phyloP scores from a whole-genome alignment of 306 rosid genomes.

The Lupinus albus region DNA sequence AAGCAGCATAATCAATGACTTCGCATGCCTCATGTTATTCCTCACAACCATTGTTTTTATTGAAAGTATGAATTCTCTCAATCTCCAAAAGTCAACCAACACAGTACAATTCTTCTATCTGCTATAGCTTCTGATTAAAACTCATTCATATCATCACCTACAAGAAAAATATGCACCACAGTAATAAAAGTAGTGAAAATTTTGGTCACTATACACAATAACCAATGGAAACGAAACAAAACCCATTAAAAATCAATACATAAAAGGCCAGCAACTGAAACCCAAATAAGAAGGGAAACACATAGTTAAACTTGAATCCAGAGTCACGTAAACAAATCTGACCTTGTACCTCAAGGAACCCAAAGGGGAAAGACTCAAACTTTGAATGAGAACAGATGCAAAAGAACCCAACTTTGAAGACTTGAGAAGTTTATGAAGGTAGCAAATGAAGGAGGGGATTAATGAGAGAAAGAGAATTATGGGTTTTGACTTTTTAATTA shows the following conservation, averaged over 20 bases:
- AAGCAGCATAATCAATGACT: constrained; percentile 62
- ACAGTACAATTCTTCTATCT: constrained; percentile 30
- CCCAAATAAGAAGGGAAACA: constrained; percentile 1
- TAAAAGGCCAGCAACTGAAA: constrained; percentile 17
- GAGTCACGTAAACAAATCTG: constrained; percentile 55
- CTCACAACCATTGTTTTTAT: constrained; percentile 63
- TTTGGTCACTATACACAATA: constrained; percentile 28
- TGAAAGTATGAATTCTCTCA: constrained; percentile 29
- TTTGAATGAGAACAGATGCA: constrained; percentile 25
- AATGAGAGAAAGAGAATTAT: constrained; percentile 4
- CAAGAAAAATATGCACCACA: constrained; percentile 42
- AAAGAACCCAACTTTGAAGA: constrained; percentile 23
- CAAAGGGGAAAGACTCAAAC: constrained; percentile 33
- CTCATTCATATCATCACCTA: constrained; percentile 29
- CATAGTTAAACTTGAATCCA: constrained; percentile 28
- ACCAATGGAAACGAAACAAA: constrained; percentile 27
- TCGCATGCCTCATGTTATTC: constrained; percentile 63
- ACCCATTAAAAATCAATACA: neutral
- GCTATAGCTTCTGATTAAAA: constrained; percentile 32
- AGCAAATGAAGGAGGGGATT: neutral
- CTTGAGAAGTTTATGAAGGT: neutral
- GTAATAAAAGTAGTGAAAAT: constrained; percentile 12
- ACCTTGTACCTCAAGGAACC: constrained; percentile 20
- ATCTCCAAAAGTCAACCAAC: constrained; percentile 35
- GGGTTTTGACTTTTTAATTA: constrained; percentile 41